Evolutionary conservation across 225 moss, liverwort and hornwort species (phyloP), one percentile per base, ranked within the genome.

Genomic region (Physcomitrellopsis africana): DNA sequence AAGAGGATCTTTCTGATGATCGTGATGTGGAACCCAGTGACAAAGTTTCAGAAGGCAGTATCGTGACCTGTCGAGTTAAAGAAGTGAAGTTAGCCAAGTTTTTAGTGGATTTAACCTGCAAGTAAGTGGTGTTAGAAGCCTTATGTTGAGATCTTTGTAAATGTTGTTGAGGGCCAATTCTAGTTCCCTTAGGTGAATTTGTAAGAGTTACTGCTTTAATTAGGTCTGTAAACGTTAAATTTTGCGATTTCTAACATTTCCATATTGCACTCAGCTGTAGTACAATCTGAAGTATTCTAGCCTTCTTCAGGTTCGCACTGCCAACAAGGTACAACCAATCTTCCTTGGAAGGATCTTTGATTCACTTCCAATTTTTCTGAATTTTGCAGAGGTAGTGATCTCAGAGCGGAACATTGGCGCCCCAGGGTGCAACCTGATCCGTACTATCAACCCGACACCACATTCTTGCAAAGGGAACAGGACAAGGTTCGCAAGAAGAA

Each of bases 1-100:
- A 95, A 72, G 90, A 89, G n/a, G 95, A 99, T 42, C 89, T 99
- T 57, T 99, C 99, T 41, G 99, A 99, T 79, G 93, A 99, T 19
- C 83, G 66, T 69, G 88, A 85, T 9, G 85, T 90, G 51, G 95
- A 95, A 77, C 85, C 84, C 67, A 87, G 87, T 58, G 99, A 99
- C 14, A 99, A 93, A 84, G 95, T 99, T 51, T 76, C 89, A 26
- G 95, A 93, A 82, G 99, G 93, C 47, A 86, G 81, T 42, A 86
- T 99, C 18, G 87, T 99, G 49, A 95, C 95, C 22, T 99, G 99
- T 80, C 82, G 99, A 26, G 95, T 99, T 42, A 99, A 95, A 83
- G 81, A 81, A 65, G 89, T 99, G 61, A 83, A 95, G 68, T 81
- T 86, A 51, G 81, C 86, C 1, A 88, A 83, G 49, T 99, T 89